Evolutionary conservation across 768 basidiomycete genomes (phyloP).

Genomic region (Tulasnella sp.): DNA sequence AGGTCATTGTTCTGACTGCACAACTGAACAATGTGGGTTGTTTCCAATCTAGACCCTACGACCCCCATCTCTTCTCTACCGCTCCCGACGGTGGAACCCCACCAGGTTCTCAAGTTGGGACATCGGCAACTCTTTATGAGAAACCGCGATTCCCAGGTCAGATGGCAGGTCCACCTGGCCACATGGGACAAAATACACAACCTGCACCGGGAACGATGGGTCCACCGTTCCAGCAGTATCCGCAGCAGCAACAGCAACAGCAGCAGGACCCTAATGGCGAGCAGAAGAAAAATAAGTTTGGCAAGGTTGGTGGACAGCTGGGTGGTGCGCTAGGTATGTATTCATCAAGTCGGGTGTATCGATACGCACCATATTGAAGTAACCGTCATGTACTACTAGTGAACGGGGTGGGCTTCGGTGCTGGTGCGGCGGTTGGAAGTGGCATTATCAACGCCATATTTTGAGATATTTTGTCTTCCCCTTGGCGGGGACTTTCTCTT

Average conservation of each 20-base stretch:
- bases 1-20: not conserved
- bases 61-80: constrained; percentile 14
- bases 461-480: not conserved
- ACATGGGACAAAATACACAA: not conserved
- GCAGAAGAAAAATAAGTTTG: constrained; percentile 12
- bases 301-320: constrained; percentile 14
- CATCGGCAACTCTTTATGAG: not conserved
- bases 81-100: constrained; percentile 17
- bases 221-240: not conserved
- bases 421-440: constrained; percentile 20
- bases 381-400: not conserved
- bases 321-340: constrained; percentile 23
- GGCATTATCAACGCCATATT: constrained; percentile 21
- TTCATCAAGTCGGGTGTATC: not conserved
- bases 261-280: constrained; percentile 1
- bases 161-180: constrained; percentile 10
- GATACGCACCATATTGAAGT: not conserved
- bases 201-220: constrained; percentile 1
- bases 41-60: constrained; percentile 10
- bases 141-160: constrained; percentile 8
- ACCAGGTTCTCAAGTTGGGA: not conserved
- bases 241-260: not conserved
- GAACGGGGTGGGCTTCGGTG: constrained; percentile 24
- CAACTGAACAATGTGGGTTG: not conserved
- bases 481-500: not conserved